Conservation (phyloP, 148 eudicot genomes). For the Vaccinium myrtillus region DNA sequence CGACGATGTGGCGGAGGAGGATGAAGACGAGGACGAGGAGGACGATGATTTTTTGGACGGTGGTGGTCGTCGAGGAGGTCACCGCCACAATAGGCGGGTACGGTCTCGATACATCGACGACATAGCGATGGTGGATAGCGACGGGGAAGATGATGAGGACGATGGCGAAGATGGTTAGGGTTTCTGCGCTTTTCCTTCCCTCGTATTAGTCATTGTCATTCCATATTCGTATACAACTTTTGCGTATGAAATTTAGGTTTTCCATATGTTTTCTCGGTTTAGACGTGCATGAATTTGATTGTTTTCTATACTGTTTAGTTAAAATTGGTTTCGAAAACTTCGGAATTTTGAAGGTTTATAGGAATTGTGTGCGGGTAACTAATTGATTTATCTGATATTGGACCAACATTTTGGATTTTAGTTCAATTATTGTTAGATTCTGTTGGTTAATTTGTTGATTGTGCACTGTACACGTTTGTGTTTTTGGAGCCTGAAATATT, state of each 20-base stretch:
- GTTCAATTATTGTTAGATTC: background rate
- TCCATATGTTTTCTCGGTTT: background rate
- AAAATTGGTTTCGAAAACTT: background rate
- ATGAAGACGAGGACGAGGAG: conserved; percentile 62
- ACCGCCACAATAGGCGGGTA: conserved; percentile 16
- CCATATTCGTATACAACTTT: background rate
- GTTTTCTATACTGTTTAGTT: background rate
- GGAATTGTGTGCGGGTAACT: background rate
- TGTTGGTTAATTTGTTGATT: background rate
- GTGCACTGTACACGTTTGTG: background rate
- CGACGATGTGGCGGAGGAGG: conserved; percentile 76
- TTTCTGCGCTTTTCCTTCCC: background rate
- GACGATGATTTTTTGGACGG: conserved; percentile 31
- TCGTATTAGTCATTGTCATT: background rate
- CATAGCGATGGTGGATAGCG: background rate
- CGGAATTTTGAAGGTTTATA: background rate
- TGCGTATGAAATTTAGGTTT: background rate
- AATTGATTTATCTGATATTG: background rate
- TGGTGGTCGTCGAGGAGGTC: conserved; percentile 18
- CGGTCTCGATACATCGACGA: conserved; percentile 50
- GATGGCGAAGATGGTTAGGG: conserved; percentile 78
- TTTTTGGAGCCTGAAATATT: background rate
- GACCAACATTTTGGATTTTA: background rate
- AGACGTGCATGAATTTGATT: background rate
- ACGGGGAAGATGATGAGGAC: conserved; percentile 87